Percentiles rank a stretch among this genome's conserved stretches.
Conservation (phyloP, 2,329 filamentous ascomycete species). For the Trichoderma gracile region DNA sequence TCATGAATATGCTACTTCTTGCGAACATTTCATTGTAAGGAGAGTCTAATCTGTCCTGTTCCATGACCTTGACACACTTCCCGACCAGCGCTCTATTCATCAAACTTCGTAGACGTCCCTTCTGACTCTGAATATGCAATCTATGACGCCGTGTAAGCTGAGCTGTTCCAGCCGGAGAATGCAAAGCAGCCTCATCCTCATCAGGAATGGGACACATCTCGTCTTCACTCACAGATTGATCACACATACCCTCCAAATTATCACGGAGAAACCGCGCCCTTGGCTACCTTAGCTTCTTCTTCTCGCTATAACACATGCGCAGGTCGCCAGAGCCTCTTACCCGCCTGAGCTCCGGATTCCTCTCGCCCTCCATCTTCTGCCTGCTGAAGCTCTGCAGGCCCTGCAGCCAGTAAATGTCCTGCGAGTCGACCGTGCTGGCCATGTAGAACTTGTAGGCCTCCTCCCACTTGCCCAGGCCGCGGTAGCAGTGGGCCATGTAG, state of each 20-base stretch:
- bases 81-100: background rate
- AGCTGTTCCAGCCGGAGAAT: background rate
- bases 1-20: too few species aligned
- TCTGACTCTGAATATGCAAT: background rate
- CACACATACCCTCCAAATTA: background rate
- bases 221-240: background rate
- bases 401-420: slow-evolving; percentile 3
- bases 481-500: slow-evolving; percentile 16
- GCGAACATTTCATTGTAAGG: background rate
- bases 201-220: too few species aligned
- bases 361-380: background rate
- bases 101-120: background rate
- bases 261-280: background rate
- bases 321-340: slow-evolving; percentile 4
- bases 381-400: slow-evolving; percentile 1
- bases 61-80: background rate
- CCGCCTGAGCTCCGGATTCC: background rate
- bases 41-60: background rate
- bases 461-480: slow-evolving; percentile 6
- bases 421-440: slow-evolving; percentile 5
- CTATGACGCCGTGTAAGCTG: background rate
- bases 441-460: slow-evolving; percentile 6
- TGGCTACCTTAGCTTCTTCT: background rate
- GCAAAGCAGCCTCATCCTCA: too few species aligned
- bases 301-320: background rate